Conservation (phyloP, 257 asterid species). For the Rehmannia glutinosa region DNA sequence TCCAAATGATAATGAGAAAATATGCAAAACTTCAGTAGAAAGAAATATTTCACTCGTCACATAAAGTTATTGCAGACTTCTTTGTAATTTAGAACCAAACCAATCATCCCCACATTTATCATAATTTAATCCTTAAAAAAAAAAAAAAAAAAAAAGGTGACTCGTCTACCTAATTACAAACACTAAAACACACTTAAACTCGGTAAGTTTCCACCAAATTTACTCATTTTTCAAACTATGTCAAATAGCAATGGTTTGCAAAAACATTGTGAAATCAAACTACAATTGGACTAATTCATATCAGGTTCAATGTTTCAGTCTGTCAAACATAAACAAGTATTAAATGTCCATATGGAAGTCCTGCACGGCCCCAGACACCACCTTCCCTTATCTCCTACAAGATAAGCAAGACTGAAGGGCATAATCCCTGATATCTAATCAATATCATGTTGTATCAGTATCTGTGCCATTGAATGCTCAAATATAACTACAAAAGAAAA, state of each 20-base stretch:
- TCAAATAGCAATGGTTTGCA: neutral
- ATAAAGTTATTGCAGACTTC: neutral
- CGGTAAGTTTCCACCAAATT: neutral
- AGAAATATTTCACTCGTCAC: neutral
- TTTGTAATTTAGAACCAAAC: neutral
- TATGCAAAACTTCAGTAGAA: neutral
- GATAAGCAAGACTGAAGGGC: neutral
- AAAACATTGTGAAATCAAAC: neutral
- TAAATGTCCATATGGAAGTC: neutral
- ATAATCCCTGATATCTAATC: neutral
- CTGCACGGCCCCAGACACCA: neutral
- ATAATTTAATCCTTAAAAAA: neutral
- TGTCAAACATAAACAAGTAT: neutral
- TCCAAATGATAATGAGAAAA: neutral
- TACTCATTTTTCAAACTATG: slow-evolving; percentile 1
- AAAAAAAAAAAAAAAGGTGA: neutral
- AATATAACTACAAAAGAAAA: slow-evolving; percentile 3
- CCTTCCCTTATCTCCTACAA: neutral
- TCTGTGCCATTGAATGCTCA: neutral
- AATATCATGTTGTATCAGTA: neutral
- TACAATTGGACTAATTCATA: neutral
- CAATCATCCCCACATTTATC: neutral
- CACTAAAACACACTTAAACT: neutral
- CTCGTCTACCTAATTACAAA: slow-evolving; percentile 9
- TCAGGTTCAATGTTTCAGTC: slow-evolving; percentile 7